Base-by-base conservation (phyloP, 371 early-diverging fungal species). In the Mucor piriformis region DNA sequence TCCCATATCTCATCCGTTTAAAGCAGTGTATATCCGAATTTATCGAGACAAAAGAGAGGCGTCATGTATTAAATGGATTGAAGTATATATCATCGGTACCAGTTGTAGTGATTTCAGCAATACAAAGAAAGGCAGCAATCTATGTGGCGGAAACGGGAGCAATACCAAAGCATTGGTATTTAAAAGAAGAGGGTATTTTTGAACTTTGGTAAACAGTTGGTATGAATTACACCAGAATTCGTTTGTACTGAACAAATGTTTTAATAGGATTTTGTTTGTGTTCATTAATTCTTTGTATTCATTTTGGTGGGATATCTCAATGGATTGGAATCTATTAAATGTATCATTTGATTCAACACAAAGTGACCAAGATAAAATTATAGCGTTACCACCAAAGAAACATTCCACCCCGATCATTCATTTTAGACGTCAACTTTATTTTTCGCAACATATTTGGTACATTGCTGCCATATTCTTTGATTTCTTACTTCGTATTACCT, bases 271-370 rank as follows among this genome's bases (percentile, higher is more conserved):
- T 29, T 54, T 88, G 33, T 85, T 87, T 35, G 90, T 91, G 0
- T 74, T 90, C 33, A 66, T 95, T 57, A 95, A 96, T 72, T 92
- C 96, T 27, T 76, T 92, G 53, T 96, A 90, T 73, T 94, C 94
- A 2, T 89, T 95, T 53, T 95, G 94, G 79, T 96, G 97, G 98
- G 97, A 96, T 72, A 81, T 96, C 21, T 83, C 85, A 21, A 85
- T 94, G 71, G 97, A 96, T 73, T 96, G 96, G 96, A 85, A 84
- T 25, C 71, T 96, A 18, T 81, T 90, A 15, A 57, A 57, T 23
- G 21, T 74, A 44, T 52, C 66, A 11, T 47, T 64, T 21, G 55
- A 59, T 16, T 33, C 59, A n/a, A 13, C 60, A 20, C 43, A 57
- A n/a, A 16, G 33, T 13, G 52, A 53, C 3, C 58, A 54, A 34